Conservation (phyloP, 179 eudicot species). For the Amaranthus tricolor region DNA sequence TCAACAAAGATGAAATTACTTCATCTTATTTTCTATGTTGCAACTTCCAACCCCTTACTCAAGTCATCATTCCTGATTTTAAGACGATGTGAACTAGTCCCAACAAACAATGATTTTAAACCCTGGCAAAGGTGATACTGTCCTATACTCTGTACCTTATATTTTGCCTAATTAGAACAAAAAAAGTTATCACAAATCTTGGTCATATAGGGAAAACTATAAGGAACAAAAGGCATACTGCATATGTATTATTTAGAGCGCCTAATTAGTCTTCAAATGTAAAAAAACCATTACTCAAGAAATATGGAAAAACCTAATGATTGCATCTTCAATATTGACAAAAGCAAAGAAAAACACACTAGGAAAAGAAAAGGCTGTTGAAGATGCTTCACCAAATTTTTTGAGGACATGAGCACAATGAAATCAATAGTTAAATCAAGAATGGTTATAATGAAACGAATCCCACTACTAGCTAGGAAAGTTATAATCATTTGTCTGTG, state of each 20-base stretch:
- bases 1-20: too few relatives aligned
- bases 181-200: too few relatives aligned
- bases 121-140: background rate
- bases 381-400: background rate
- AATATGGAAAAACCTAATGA: background rate
- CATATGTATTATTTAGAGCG: too few relatives aligned
- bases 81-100: too few relatives aligned
- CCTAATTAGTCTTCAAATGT: too few relatives aligned
- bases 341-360: background rate
- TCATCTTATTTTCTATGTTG: too few relatives aligned
- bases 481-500: background rate
- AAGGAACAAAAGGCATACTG: too few relatives aligned
- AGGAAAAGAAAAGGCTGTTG: background rate
- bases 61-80: too few relatives aligned
- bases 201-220: too few relatives aligned
- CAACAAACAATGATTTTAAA: too few relatives aligned
- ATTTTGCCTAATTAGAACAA: background rate
- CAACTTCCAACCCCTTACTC: too few relatives aligned
- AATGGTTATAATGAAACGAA: background rate
- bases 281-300: background rate
- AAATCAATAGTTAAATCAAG: background rate
- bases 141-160: background rate
- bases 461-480: background rate
- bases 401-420: background rate
- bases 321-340: background rate